These are phyloP conservation scores for Incumbomyces delicatus DNA, from an alignment of 2,329 filamentous ascomycete species.

Conservation along the genomic window DNA sequence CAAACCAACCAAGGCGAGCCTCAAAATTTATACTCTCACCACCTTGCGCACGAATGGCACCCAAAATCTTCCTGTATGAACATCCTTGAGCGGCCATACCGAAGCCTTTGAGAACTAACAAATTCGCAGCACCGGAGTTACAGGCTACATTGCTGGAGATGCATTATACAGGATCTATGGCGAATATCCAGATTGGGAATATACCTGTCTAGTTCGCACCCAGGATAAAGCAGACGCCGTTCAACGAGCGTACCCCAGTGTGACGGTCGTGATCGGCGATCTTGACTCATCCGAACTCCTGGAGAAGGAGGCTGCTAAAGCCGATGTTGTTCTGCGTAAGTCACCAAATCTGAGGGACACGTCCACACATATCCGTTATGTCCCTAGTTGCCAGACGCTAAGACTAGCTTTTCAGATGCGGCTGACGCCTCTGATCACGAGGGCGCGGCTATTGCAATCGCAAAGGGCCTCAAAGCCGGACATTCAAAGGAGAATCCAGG, in stretches of 20 bases:
- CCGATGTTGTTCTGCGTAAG: slow-evolving; percentile 38
- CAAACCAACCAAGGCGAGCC: background rate
- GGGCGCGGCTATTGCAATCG: slow-evolving; percentile 31
- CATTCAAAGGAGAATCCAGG: slow-evolving; percentile 24
- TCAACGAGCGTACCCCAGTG: slow-evolving; percentile 29
- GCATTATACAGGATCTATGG: slow-evolving; percentile 35
- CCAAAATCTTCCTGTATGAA: slow-evolving; percentile 12
- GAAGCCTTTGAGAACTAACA: slow-evolving; percentile 2
- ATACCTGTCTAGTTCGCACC: slow-evolving; percentile 35
- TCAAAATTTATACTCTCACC: background rate
- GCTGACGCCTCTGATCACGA: slow-evolving; percentile 33
- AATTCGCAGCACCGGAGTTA: slow-evolving; percentile 34
- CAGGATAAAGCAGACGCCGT: slow-evolving; percentile 32
- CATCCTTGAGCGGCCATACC: background rate
- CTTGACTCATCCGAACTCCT: slow-evolving; percentile 32
- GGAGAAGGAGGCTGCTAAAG: slow-evolving; percentile 35
- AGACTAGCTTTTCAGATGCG: slow-evolving; percentile 10
- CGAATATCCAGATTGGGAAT: slow-evolving; percentile 37
- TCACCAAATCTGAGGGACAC: slow-evolving; percentile 12
- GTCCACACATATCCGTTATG: background rate
- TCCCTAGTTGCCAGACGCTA: background rate
- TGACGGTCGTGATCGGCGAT: slow-evolving; percentile 33
- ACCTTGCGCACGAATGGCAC: slow-evolving; percentile 7
- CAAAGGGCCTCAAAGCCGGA: slow-evolving; percentile 24
- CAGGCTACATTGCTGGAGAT: slow-evolving; percentile 46